phyloP scores from a whole-genome alignment of 352 stramenopile genomes.

The Phytophthora melonis region DNA sequence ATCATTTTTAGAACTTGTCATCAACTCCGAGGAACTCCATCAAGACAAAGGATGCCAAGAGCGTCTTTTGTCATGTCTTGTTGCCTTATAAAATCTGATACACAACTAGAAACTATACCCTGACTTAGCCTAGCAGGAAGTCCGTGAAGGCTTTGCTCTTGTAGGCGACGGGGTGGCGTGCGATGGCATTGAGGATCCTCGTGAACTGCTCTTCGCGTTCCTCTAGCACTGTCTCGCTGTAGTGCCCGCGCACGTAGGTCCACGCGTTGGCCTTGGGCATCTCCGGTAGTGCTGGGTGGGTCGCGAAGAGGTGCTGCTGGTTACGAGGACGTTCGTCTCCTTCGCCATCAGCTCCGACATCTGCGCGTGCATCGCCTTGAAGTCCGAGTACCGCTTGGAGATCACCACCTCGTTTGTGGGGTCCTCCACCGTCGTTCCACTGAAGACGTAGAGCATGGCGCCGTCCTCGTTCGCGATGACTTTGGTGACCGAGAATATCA shows the following conservation, averaged over 20 bases:
- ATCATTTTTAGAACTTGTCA: slow-evolving; percentile 1
- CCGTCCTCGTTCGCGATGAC: slow-evolving; percentile 42
- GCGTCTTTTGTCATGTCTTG: no score
- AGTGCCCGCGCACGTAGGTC: slow-evolving; percentile 48
- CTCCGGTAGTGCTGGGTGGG: slow-evolving; percentile 64
- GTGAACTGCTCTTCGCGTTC: slow-evolving; percentile 66
- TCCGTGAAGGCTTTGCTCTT: slow-evolving; percentile 50
- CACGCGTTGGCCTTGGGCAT: slow-evolving; percentile 52
- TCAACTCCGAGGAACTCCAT: no score
- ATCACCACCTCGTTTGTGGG: slow-evolving; percentile 49
- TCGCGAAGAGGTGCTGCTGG: slow-evolving; percentile 55
- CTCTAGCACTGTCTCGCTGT: slow-evolving; percentile 54
- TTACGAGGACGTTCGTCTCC: slow-evolving; percentile 43
- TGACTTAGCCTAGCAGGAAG: slow-evolving; percentile 46
- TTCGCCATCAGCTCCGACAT: slow-evolving; percentile 64
- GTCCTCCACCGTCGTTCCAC: slow-evolving; percentile 42
- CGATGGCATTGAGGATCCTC: slow-evolving; percentile 72
- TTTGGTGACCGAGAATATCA: slow-evolving; percentile 44
- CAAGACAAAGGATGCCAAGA: no score
- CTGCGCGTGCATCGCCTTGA: slow-evolving; percentile 66
- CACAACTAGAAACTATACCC: background rate
- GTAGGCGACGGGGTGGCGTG: slow-evolving; percentile 55
- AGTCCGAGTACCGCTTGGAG: slow-evolving; percentile 78
- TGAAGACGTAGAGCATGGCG: slow-evolving; percentile 63
- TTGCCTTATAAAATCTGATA: slow-evolving; percentile 13